These are phyloP conservation scores for Exophiala sideris DNA, from an alignment of 2,329 filamentous ascomycete species.

Conservation along the genomic window DNA sequence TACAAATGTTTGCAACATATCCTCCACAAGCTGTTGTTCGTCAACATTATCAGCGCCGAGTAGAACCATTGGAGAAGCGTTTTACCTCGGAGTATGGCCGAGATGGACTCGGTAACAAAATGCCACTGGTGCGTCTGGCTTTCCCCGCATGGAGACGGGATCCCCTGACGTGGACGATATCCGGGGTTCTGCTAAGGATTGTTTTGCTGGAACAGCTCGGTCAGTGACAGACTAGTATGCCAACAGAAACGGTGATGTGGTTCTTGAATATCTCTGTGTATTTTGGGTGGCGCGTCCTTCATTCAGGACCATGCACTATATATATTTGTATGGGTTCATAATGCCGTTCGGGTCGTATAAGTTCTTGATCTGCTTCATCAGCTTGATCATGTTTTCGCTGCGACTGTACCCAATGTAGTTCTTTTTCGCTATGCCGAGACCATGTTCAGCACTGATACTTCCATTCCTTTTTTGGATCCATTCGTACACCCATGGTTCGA, in stretches of 20 bases:
- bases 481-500: slow-evolving; percentile 96
- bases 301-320: slow-evolving; percentile 38
- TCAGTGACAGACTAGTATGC: not conserved
- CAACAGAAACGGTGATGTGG: not conserved
- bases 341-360: slow-evolving; percentile 96
- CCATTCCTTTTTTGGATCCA: slow-evolving; percentile 87
- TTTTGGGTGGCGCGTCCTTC: not conserved
- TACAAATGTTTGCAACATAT: too few relatives aligned
- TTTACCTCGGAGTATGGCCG: too few relatives aligned
- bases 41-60: too few relatives aligned
- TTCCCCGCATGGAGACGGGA: too few relatives aligned
- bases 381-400: slow-evolving; percentile 75
- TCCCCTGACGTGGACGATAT: too few relatives aligned
- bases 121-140: too few relatives aligned
- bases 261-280: not conserved
- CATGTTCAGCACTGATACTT: slow-evolving; percentile 96
- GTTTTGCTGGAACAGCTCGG: too few relatives aligned
- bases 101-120: too few relatives aligned
- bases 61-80: too few relatives aligned
- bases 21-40: too few relatives aligned
- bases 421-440: slow-evolving; percentile 91
- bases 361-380: slow-evolving; percentile 95
- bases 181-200: too few relatives aligned
- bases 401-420: slow-evolving; percentile 91
- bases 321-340: slow-evolving; percentile 99